Evolutionary conservation across 148 eudicot species (phyloP), one percentile per base, ranked within the genome.

Genomic region (Persicaria tinctoria): DNA sequence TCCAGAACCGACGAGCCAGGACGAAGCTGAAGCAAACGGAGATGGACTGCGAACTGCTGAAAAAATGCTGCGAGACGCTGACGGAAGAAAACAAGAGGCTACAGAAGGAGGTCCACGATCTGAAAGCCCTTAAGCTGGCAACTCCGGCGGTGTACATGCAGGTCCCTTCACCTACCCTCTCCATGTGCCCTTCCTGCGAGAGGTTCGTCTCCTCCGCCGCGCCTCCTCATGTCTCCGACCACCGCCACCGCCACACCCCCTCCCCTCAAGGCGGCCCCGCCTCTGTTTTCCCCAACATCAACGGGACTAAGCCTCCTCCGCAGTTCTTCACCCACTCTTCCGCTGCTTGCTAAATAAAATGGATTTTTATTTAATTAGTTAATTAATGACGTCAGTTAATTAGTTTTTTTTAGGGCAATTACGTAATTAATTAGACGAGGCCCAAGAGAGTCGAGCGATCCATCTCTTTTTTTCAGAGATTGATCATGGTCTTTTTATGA

Each of bases 11-110:
- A 18, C 9, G 73, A 48, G 73, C 73, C 55, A 71, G 87, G 80
- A 85, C 85, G 9, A 85, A 85, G 76, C 74, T 85, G 71, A 85
- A 85, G 83, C 87, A 85, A 82, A 82, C 85, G 13, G 87, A 82
- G 51, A 74, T 82, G 8, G 87, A 85, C 11, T 85, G 78, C 41
- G 87, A 80, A 76, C 38, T 72, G 18, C 60, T 85, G 69, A 85
- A 74, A 70, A 85, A 82, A 46, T 80, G 78, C 38, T 82, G 76
- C 68, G 76, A 82, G 41, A 74, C 75, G 11, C 81, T 85, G 18
- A 85, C 73, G 5, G 78, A 78, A 48, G 87, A 85, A 47, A 85
- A 85, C 73, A 78, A 68, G 60, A 79, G 81, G 80, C 80, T 85
- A n/a, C 74, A 80, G 50, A 80, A 75, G 70, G 85, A 85, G 64